Conservation (phyloP, 805 yeast species). For the Metschnikowia koreensis region DNA sequence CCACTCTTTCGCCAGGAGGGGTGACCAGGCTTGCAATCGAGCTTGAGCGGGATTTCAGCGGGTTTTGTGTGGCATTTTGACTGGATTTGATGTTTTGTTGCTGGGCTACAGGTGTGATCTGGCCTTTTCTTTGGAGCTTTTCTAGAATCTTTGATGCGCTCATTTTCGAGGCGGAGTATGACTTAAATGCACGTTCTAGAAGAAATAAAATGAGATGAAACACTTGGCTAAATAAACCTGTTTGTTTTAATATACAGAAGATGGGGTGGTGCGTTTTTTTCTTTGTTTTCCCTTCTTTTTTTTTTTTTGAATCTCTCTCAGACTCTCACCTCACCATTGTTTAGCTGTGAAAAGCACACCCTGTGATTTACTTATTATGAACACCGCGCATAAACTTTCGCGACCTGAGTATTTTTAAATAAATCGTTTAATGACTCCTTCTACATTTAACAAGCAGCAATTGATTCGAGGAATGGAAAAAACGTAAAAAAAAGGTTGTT, state of each 20-base stretch:
- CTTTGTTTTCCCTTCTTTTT: neutral
- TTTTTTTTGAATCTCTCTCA: no score
- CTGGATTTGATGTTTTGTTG: neutral
- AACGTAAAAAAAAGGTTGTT: no score
- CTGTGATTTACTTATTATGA: neutral
- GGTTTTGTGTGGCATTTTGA: neutral
- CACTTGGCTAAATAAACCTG: neutral
- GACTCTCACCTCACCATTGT: neutral
- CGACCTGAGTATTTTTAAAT: neutral
- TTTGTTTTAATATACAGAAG: no score
- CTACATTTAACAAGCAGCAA: no score
- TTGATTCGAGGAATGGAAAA: no score
- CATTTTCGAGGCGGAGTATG: neutral
- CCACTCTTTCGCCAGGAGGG: slow-evolving; percentile 21
- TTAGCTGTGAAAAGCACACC: neutral
- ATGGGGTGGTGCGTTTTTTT: no score
- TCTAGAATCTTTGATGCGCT: slow-evolving; percentile 28
- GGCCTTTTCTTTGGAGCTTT: slow-evolving; percentile 28
- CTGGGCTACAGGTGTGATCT: neutral
- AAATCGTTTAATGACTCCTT: no score
- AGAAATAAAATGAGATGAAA: neutral
- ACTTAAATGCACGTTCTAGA: neutral
- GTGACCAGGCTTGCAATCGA: neutral
- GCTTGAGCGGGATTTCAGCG: neutral
- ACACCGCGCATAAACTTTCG: neutral